phyloP scores from a whole-genome alignment of 2,329 filamentous ascomycete species.

The Teratosphaeria destructans region DNA sequence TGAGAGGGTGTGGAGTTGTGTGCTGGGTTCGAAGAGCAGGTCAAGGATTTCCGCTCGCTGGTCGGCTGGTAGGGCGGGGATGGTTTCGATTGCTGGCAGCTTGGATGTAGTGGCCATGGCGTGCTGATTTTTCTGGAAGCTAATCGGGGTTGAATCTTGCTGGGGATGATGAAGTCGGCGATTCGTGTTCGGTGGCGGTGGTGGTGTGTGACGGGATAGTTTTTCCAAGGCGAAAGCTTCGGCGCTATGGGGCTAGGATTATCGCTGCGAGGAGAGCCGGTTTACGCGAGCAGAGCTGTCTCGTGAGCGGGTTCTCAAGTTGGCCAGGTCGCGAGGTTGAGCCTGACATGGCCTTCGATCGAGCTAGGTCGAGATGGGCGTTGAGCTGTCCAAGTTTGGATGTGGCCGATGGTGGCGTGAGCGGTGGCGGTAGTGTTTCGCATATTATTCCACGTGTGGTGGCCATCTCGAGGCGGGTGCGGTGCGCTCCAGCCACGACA shows the following conservation, averaged over 20 bases:
- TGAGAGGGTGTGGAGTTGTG: conserved; percentile 61
- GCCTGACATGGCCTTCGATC: too few relatives aligned
- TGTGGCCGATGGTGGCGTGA: too few relatives aligned
- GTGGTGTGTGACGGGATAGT: background rate
- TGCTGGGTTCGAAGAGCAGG: conserved; percentile 74
- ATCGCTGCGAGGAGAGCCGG: background rate
- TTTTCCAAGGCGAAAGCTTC: background rate
- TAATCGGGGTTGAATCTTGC: background rate
- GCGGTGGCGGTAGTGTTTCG: too few relatives aligned
- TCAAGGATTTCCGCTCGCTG: conserved; percentile 55
- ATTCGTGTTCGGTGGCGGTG: background rate
- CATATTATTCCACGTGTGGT: background rate
- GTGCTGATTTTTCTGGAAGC: background rate
- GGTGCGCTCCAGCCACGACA: background rate
- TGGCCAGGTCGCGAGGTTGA: too few relatives aligned
- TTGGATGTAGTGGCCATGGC: background rate
- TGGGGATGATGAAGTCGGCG: background rate
- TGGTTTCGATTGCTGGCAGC: background rate
- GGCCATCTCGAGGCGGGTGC: background rate
- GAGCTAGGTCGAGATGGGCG: too few relatives aligned
- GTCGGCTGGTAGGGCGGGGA: conserved; percentile 42
- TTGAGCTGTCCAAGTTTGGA: too few relatives aligned
- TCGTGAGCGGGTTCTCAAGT: too few relatives aligned
- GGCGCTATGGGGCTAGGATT: background rate
- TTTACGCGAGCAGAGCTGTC: too few relatives aligned